These are phyloP conservation scores for Claviceps monticola DNA, from an alignment of 2,329 filamentous ascomycete species.

Conservation along the genomic window DNA sequence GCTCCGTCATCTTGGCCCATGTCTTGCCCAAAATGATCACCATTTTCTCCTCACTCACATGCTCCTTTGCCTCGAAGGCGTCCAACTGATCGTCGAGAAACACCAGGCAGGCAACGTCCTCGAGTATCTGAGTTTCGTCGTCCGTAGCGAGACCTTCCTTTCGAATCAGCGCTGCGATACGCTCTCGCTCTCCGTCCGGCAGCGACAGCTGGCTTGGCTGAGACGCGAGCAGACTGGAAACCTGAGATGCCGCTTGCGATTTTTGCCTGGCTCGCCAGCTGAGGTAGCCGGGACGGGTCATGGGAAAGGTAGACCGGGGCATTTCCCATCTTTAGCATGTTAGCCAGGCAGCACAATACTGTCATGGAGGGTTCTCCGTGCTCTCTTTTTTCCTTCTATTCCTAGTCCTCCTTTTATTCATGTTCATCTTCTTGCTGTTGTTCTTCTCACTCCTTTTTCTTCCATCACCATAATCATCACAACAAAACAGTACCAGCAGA, in stretches of 20 bases:
- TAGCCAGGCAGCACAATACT: background rate
- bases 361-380: no score
- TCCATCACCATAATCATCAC: background rate
- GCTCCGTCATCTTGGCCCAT: slow-evolving; percentile 60
- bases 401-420: no score
- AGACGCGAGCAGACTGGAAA: slow-evolving; percentile 39
- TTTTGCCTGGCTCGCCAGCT: slow-evolving; percentile 66
- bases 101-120: slow-evolving; percentile 77
- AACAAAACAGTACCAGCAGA: background rate
- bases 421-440: no score
- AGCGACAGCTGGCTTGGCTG: slow-evolving; percentile 23
- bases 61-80: slow-evolving; percentile 53
- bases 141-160: slow-evolving; percentile 57
- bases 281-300: slow-evolving; percentile 63
- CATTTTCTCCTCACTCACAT: slow-evolving; percentile 63
- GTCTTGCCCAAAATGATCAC: slow-evolving; percentile 58
- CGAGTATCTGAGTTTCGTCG: slow-evolving; percentile 57
- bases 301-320: slow-evolving; percentile 57
- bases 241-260: slow-evolving; percentile 41
- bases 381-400: no score
- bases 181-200: slow-evolving; percentile 36
- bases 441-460: no score
- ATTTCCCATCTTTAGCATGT: slow-evolving; percentile 54
- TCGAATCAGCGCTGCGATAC: slow-evolving; percentile 58
- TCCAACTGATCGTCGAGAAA: slow-evolving; percentile 83